A percentile compares a stretch with the other conserved stretches of the same genome.
These are phyloP conservation scores for Solanum raphanifolium DNA, from an alignment of 257 asterid genomes.

Conservation along the genomic window DNA sequence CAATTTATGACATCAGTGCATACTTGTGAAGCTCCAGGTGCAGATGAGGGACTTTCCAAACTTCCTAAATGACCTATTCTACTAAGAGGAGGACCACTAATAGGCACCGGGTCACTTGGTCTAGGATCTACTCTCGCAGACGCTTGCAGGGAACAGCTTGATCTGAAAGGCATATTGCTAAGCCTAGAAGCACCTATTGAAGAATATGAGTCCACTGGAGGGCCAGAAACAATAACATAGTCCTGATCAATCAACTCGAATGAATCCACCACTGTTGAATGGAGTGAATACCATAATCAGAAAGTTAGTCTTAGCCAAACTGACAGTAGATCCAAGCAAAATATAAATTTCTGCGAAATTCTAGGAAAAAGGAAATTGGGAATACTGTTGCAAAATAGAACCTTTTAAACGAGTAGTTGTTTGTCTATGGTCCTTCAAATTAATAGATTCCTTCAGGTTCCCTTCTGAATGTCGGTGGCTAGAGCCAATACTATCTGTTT, in stretches of 20 bases:
- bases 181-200: slow-evolving; percentile 41
- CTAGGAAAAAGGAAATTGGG: neutral
- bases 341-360: neutral
- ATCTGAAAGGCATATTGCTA: slow-evolving; percentile 35
- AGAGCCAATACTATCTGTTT: slow-evolving; percentile 19
- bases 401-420: slow-evolving; percentile 41
- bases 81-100: slow-evolving; percentile 29
- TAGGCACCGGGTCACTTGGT: slow-evolving; percentile 49
- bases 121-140: slow-evolving; percentile 25
- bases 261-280: slow-evolving; percentile 46
- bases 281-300: slow-evolving; percentile 12
- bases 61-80: slow-evolving; percentile 30
- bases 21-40: slow-evolving; percentile 60
- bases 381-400: slow-evolving; percentile 10
- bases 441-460: slow-evolving; percentile 43
- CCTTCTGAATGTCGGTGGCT: slow-evolving; percentile 33
- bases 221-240: slow-evolving; percentile 70
- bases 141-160: slow-evolving; percentile 32
- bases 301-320: neutral
- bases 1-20: slow-evolving; percentile 32
- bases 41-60: slow-evolving; percentile 42
- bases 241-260: slow-evolving; percentile 72
- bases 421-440: slow-evolving; percentile 23
- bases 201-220: slow-evolving; percentile 52
- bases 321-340: neutral